Conservation (phyloP, 2,329 filamentous ascomycete genomes). For the Aspergillus flavus region DNA sequence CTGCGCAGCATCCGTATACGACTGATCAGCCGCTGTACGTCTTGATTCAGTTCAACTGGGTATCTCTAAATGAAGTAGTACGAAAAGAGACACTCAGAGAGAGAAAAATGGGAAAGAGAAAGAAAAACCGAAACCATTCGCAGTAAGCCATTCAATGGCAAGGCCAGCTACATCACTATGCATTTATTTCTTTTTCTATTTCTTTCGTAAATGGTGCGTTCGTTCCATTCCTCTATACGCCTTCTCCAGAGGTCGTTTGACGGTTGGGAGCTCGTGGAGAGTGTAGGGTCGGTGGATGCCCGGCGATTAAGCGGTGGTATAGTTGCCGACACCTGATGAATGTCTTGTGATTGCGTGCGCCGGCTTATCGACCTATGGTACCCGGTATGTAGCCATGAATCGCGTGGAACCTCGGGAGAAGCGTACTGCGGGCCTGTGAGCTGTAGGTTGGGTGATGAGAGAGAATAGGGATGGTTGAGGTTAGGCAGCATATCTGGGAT, state of each 20-base stretch:
- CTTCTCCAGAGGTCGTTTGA: conserved; percentile 40
- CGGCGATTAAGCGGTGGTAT: conserved; percentile 26
- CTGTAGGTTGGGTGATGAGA: conserved; percentile 38
- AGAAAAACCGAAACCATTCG: not conserved
- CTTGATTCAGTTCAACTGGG: conserved; percentile 6
- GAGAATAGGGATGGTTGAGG: conserved; percentile 32
- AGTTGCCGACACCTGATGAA: conserved; percentile 10
- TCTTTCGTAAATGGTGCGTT: conserved; percentile 40
- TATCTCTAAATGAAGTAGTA: conserved; percentile 14
- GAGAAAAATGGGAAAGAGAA: not conserved
- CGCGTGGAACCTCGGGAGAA: conserved; percentile 21
- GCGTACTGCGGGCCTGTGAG: conserved; percentile 24
- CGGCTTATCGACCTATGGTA: conserved; percentile 17
- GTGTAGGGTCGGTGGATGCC: conserved; percentile 37
- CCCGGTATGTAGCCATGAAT: conserved; percentile 20
- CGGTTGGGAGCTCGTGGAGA: conserved; percentile 27
- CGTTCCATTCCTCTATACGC: conserved; percentile 44
- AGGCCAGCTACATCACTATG: conserved; percentile 37
- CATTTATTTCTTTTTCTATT: conserved; percentile 40
- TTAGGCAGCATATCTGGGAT: conserved; percentile 15
- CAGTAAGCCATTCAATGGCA: not conserved
- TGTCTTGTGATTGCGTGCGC: conserved; percentile 23
- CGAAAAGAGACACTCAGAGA: not conserved
- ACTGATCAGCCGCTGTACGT: not conserved
- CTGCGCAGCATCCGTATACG: not conserved